Conservation (phyloP, 306 rosid genomes). For the Vicia villosa region DNA sequence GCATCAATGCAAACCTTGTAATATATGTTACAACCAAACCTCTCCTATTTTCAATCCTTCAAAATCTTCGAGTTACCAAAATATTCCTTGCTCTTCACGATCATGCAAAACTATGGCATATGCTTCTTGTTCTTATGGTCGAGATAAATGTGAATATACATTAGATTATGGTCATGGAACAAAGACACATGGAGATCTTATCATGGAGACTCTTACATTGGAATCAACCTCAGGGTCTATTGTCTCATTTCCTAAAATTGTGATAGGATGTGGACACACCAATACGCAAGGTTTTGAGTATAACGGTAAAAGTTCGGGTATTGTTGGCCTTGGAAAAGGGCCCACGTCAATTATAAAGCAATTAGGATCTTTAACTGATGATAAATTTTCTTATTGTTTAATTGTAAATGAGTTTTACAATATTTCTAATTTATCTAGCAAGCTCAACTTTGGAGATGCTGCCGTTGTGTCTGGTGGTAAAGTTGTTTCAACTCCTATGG, state of each 20-base stretch:
- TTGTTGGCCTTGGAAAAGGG: conserved; percentile 58
- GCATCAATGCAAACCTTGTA: neutral
- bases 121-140: too few relatives aligned
- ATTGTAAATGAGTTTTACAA: neutral
- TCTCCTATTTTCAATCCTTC: neutral
- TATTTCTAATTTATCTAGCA: neutral
- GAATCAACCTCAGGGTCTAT: conserved; percentile 27
- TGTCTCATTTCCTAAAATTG: conserved; percentile 23
- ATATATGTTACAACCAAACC: neutral
- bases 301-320: conserved; percentile 33
- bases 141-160: too few relatives aligned
- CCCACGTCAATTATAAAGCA: conserved; percentile 42
- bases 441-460: conserved; percentile 20
- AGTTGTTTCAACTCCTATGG: conserved; percentile 2
- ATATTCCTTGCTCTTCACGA: too few relatives aligned
- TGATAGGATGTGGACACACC: conserved; percentile 50
- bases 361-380: conserved; percentile 19
- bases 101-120: too few relatives aligned
- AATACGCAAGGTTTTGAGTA: neutral
- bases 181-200: conserved; percentile 32
- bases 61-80: too few relatives aligned
- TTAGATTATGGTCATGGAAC: too few relatives aligned
- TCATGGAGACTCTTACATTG: conserved; percentile 46
- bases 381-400: conserved; percentile 61
- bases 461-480: neutral